Conservation (phyloP, 2,329 filamentous ascomycete genomes). For the Hypoxylon sp. region DNA sequence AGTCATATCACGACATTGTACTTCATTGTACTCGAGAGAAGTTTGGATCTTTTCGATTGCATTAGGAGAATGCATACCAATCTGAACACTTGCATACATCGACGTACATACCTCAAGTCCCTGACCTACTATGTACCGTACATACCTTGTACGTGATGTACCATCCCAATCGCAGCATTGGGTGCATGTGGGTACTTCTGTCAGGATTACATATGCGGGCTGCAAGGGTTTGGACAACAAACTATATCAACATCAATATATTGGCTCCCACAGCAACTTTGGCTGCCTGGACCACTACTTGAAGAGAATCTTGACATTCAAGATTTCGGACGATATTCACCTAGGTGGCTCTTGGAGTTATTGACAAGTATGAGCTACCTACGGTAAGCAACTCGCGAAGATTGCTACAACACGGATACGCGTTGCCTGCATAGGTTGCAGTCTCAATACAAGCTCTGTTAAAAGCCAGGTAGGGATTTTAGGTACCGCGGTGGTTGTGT, state of each 20-base stretch:
- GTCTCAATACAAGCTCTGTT: slow-evolving; percentile 1
- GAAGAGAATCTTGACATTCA: neutral
- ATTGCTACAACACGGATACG: neutral
- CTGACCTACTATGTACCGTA: no score
- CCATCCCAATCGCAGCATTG: neutral
- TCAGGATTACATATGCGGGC: slow-evolving; percentile 14
- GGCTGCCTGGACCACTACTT: slow-evolving; percentile 18
- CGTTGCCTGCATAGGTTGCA: neutral
- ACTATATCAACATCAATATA: slow-evolving; percentile 30
- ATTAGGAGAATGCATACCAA: neutral
- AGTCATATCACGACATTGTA: slow-evolving; percentile 19
- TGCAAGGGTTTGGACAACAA: slow-evolving; percentile 20
- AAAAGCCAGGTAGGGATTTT: neutral
- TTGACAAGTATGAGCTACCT: no score
- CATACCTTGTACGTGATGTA: neutral
- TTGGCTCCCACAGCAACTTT: slow-evolving; percentile 24
- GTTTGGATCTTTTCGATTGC: slow-evolving; percentile 4
- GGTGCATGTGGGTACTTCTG: slow-evolving; percentile 11
- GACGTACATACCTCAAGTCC: neutral
- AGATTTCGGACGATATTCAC: neutral
- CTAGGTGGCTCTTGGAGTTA: neutral
- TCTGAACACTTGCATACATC: neutral
- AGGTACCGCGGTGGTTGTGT: neutral
- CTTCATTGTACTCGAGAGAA: slow-evolving; percentile 13
- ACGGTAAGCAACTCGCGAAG: neutral